Conservation (phyloP, 495 filamentous ascomycete species). For the Lophiotrema nucula region DNA sequence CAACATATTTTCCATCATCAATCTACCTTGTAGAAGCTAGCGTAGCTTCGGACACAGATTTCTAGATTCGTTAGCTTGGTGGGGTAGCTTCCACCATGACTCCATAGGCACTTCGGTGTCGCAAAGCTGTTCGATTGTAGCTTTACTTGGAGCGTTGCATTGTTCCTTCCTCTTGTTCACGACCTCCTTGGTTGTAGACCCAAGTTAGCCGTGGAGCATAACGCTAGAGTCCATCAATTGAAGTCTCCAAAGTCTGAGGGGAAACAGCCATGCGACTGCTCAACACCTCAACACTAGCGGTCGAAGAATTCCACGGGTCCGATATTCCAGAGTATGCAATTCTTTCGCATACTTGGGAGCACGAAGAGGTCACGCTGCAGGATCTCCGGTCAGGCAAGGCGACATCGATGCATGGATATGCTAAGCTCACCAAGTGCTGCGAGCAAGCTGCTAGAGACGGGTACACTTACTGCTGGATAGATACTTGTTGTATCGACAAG, state of each 20-base stretch:
- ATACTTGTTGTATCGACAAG: constrained; percentile 21
- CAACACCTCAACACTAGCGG: background rate
- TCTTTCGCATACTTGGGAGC: background rate
- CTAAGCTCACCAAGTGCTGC: background rate
- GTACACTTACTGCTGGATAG: constrained; percentile 17
- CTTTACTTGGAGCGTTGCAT: too few relatives aligned
- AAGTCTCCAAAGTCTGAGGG: background rate
- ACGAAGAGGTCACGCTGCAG: background rate
- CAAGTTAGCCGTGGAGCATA: background rate
- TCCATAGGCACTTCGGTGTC: background rate
- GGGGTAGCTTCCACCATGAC: background rate
- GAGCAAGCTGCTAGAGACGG: background rate
- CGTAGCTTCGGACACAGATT: too few relatives aligned
- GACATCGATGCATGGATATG: background rate
- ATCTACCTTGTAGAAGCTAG: too few relatives aligned
- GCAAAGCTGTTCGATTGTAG: too few relatives aligned
- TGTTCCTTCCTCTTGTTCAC: background rate
- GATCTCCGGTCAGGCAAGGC: background rate
- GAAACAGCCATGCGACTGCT: constrained; percentile 1
- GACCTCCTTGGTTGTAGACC: background rate
- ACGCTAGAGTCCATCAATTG: background rate
- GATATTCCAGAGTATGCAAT: background rate
- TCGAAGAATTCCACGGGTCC: constrained; percentile 1
- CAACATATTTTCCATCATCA: too few relatives aligned
- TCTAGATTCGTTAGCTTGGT: too few relatives aligned